phyloP scores from a whole-genome alignment of 306 rosid species.

The Argentina anserina region DNA sequence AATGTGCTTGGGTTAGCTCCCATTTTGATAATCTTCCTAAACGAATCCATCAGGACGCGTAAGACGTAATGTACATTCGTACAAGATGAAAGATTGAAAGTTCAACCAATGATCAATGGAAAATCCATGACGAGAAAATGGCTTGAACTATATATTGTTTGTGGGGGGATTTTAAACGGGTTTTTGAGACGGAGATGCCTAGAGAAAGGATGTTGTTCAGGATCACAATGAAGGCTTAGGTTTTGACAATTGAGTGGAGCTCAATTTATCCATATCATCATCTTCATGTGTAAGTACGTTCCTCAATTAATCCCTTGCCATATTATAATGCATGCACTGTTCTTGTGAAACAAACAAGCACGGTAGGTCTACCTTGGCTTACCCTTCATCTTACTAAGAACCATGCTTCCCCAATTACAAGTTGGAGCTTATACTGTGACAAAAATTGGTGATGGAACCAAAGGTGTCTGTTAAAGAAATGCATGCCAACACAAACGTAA shows the following conservation, averaged over 20 bases:
- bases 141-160: neutral
- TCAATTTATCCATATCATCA: neutral
- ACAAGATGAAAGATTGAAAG: neutral
- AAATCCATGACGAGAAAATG: conserved; percentile 6
- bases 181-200: conserved; percentile 18
- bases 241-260: conserved; percentile 2
- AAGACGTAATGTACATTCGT: neutral
- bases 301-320: neutral
- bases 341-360: conserved; percentile 5
- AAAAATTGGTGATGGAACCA: conserved; percentile 2
- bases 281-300: conserved; percentile 4
- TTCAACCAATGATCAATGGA: neutral
- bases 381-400: conserved; percentile 5
- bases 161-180: neutral
- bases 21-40: conserved; percentile 20
- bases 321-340: neutral
- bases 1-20: conserved; percentile 17
- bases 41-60: neutral
- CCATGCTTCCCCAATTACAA: neutral
- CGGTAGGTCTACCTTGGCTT: neutral
- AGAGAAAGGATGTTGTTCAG: conserved; percentile 1
- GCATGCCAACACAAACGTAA: neutral
- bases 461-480: neutral
- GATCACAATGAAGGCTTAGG: conserved; percentile 25
- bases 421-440: neutral